These are phyloP conservation scores for Aspergillus unguis DNA, from an alignment of 2,329 filamentous ascomycete species.

Conservation along the genomic window DNA sequence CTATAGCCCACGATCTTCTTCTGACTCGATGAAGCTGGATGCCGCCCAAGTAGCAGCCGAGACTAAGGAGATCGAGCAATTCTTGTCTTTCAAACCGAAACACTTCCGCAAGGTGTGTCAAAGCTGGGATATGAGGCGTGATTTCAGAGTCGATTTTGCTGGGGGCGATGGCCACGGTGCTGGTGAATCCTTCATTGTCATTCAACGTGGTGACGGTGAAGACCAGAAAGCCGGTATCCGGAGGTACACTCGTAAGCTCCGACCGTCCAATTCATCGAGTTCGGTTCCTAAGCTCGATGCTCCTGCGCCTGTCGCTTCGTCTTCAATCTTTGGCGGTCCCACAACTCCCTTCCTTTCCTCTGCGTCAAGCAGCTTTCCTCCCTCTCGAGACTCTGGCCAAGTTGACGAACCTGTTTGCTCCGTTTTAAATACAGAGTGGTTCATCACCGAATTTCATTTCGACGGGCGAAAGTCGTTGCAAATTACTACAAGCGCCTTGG, in stretches of 20 bases:
- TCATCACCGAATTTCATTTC: conserved; percentile 59
- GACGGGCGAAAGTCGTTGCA: conserved; percentile 57
- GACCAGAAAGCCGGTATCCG: conserved; percentile 52
- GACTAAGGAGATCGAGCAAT: conserved; percentile 76
- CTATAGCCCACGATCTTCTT: conserved; percentile 77
- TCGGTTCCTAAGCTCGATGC: background rate
- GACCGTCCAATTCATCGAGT: conserved; percentile 28
- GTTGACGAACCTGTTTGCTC: conserved; percentile 33
- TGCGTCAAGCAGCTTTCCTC: conserved; percentile 23
- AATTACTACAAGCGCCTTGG: conserved; percentile 69
- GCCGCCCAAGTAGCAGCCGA: conserved; percentile 70
- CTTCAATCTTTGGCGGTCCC: conserved; percentile 53
- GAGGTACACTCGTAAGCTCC: conserved; percentile 57
- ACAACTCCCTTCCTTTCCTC: conserved; percentile 21
- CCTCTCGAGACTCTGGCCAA: conserved; percentile 32
- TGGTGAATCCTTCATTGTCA: conserved; percentile 72
- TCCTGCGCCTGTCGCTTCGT: conserved; percentile 17
- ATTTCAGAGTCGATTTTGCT: conserved; percentile 83
- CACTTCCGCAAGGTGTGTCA: conserved; percentile 75
- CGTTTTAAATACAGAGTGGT: conserved; percentile 61
- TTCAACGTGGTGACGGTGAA: conserved; percentile 68
- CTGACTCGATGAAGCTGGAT: conserved; percentile 67
- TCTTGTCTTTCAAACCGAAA: conserved; percentile 66
- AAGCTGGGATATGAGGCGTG: conserved; percentile 89
- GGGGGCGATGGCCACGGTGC: conserved; percentile 71